Evolutionary conservation across 345 rosid genomes (phyloP), one percentile per base, ranked within the genome.

Genomic region (Laguncularia racemosa): DNA sequence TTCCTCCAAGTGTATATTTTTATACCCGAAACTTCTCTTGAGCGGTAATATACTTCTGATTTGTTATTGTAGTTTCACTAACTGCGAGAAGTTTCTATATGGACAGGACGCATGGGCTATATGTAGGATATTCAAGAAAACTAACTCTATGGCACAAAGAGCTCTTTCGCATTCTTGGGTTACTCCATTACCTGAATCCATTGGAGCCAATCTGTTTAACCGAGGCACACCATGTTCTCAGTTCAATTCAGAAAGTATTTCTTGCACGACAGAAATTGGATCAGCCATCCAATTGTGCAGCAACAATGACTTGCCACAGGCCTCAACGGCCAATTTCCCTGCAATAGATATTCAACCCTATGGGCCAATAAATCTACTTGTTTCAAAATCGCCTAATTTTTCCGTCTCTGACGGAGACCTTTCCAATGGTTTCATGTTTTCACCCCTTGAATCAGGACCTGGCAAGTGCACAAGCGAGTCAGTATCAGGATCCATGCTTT

Each of bases 91-190:
- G 20, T 15, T 50, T 16, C 12, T 62, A 46, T 20, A n/a, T 13
- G 20, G 6, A 52, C 76, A 92, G 95, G 98, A 89, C 58, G 81
- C 93, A 2, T 92, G 98, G 96, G 98, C 98, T 55, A 92, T 92
- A 40, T 92, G 98, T 17, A 81, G 91, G 83, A 92, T 92, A 71
- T 92, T 92, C 78, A 92, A 81, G 82, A 92, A 92, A 68, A 77
- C 83, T 6, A 89, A 77, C 46, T 68, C 95, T 8, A 72, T 78
- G 68, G 82, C 92, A 17, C 98, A 86, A 48, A 79, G 83, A 76
- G 76, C 95, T 54, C 56, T 78, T 14, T 77, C 84, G 26, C 84
- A 79, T 38, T 72, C 95, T 28, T 81, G 85, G 88, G 20, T 63
- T 17, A 61, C 75, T 19, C 65, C 73, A n/a, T 54, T 78, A 2